Evolutionary conservation across 1,139 yeast genomes (phyloP).

Genomic region (Protomyces lactucae-debilis): DNA sequence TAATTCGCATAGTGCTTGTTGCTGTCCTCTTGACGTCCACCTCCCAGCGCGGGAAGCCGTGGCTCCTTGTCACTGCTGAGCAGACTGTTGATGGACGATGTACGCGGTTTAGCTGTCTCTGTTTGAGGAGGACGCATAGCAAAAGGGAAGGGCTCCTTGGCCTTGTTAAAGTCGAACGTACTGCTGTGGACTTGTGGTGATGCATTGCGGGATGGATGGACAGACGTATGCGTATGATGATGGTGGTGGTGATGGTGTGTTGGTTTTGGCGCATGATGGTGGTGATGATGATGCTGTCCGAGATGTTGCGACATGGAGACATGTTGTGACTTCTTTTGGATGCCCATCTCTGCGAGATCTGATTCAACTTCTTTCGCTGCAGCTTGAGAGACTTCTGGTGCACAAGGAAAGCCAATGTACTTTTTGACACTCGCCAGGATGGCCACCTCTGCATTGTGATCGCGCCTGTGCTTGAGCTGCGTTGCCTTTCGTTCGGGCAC

Average conservation of each 20-base stretch:
- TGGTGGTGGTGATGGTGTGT: not conserved
- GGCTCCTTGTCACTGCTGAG: not conserved
- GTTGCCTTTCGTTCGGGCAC: slow-evolving; percentile 40
- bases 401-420: slow-evolving; percentile 61
- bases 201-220: not conserved
- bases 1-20: not conserved
- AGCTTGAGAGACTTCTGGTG: slow-evolving; percentile 50
- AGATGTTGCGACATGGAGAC: not conserved
- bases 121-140: not conserved
- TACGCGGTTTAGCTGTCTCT: not conserved
- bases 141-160: not conserved
- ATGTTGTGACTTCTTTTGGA: not conserved
- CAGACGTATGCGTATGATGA: not conserved
- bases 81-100: not conserved
- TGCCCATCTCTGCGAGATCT: slow-evolving; percentile 39
- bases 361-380: slow-evolving; percentile 49
- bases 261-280: not conserved
- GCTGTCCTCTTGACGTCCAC: not conserved
- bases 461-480: slow-evolving; percentile 53
- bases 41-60: not conserved
- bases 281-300: not conserved
- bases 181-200: not conserved
- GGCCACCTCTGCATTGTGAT: slow-evolving; percentile 54
- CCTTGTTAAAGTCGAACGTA: not conserved
- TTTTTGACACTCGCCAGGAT: slow-evolving; percentile 53